Percentiles rank a stretch among this genome's conserved stretches.
Conservation (phyloP, 768 basidiomycete species). For the Thelephora ganbajun region DNA sequence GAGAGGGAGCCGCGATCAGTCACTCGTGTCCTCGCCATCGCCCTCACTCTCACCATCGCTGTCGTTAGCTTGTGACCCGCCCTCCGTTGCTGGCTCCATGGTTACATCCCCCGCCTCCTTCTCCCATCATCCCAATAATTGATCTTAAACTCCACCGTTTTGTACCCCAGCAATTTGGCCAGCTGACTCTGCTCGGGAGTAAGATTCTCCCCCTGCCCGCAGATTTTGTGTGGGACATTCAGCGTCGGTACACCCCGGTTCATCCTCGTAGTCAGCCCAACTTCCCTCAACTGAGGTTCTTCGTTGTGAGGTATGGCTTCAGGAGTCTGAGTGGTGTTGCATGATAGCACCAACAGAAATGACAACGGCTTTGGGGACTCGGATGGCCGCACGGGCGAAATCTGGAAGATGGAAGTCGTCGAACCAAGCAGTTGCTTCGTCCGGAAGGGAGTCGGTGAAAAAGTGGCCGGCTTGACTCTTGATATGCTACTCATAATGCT, state of each 20-base stretch:
- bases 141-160: slow-evolving; percentile 76
- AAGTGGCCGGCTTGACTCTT: slow-evolving; percentile 90
- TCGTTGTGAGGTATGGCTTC: slow-evolving; percentile 95
- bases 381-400: slow-evolving; percentile 82
- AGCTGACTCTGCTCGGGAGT: too few species aligned
- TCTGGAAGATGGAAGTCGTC: too few species aligned
- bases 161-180: slow-evolving; percentile 80
- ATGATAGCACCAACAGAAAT: slow-evolving; percentile 78
- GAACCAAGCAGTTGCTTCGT: too few species aligned
- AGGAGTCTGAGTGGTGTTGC: too few species aligned
- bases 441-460: slow-evolving; percentile 82
- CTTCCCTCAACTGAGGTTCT: slow-evolving; percentile 84
- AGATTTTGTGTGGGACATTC: too few species aligned
- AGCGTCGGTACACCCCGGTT: slow-evolving; percentile 63
- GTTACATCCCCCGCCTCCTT: slow-evolving; percentile 49
- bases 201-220: too few species aligned
- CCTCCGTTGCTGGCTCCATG: slow-evolving; percentile 27
- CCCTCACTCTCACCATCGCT: slow-evolving; percentile 24
- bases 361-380: slow-evolving; percentile 56
- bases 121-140: slow-evolving; percentile 60
- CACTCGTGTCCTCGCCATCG: slow-evolving; percentile 18
- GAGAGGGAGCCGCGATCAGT: too few species aligned
- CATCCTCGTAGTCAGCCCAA: slow-evolving; percentile 75
- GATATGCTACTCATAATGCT: slow-evolving; percentile 73
- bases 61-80: slow-evolving; percentile 20